These are phyloP conservation scores for Rhodamnia argentea DNA, from an alignment of 345 rosid genomes.

Conservation along the genomic window DNA sequence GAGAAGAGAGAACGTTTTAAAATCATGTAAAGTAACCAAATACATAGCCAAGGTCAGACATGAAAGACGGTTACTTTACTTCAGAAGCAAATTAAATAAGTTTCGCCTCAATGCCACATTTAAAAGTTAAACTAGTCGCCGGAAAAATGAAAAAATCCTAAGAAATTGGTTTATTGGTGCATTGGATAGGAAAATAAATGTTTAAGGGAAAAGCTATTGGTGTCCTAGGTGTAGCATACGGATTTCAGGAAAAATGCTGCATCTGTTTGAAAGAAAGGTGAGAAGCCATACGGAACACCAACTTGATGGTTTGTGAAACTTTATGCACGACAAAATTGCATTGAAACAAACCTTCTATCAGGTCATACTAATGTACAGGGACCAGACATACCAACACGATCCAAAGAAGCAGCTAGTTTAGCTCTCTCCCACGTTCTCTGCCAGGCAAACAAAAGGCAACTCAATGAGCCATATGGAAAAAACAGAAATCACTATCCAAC, in stretches of 20 bases:
- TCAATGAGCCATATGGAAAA: background rate
- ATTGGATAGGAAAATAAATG: background rate
- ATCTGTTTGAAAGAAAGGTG: background rate
- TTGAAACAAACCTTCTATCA: background rate
- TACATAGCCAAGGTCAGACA: background rate
- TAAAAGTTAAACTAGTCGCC: background rate
- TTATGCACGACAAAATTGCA: background rate
- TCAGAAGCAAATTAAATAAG: background rate
- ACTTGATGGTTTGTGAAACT: background rate
- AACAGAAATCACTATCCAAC: background rate
- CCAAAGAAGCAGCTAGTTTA: slow-evolving; percentile 75
- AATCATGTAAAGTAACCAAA: background rate
- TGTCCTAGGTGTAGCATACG: background rate
- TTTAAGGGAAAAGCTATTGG: background rate
- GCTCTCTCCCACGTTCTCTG: slow-evolving; percentile 99
- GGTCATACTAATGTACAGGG: background rate
- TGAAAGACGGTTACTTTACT: background rate
- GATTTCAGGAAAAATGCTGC: background rate
- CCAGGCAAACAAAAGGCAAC: background rate
- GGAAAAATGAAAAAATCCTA: background rate
- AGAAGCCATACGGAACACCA: background rate
- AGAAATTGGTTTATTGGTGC: background rate
- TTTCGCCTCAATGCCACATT: background rate
- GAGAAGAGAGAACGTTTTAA: background rate
- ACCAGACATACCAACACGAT: slow-evolving; percentile 55